These are phyloP conservation scores for Taphrina pruni DNA, from an alignment of 1,139 yeast genomes.

Conservation along the genomic window DNA sequence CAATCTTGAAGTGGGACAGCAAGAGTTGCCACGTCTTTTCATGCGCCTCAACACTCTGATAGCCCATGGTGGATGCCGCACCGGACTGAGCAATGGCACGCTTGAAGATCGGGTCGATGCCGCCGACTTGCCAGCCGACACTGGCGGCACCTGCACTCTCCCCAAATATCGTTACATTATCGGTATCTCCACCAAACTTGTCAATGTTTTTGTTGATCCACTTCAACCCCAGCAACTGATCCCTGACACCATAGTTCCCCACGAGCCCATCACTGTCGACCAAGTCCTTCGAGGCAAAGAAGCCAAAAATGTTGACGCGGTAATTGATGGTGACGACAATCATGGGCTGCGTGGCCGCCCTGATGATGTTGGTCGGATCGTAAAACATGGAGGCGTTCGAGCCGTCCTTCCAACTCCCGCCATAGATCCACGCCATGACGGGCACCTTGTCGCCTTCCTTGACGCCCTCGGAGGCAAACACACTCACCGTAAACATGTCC, in stretches of 20 bases:
- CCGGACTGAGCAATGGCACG: conserved; percentile 39
- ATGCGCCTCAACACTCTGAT: conserved; percentile 8
- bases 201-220: conserved; percentile 54
- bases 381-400: conserved; percentile 51
- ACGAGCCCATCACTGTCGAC: conserved; percentile 42
- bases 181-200: conserved; percentile 53
- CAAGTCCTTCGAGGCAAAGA: conserved; percentile 48
- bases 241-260: conserved; percentile 53
- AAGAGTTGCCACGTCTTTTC: conserved; percentile 28
- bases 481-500: conserved; percentile 31
- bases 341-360: conserved; percentile 47
- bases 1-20: conserved; percentile 20
- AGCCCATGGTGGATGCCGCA: conserved; percentile 36
- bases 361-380: conserved; percentile 51
- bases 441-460: conserved; percentile 45
- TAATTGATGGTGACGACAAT: conserved; percentile 54
- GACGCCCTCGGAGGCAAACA: conserved; percentile 30
- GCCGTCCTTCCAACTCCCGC: conserved; percentile 53
- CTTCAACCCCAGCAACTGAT: conserved; percentile 51
- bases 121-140: conserved; percentile 36
- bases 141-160: conserved; percentile 54
- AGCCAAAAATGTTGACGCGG: conserved; percentile 53
- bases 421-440: conserved; percentile 54
- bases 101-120: conserved; percentile 30
- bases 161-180: conserved; percentile 52